Evolutionary conservation across 2,329 filamentous ascomycete genomes (phyloP).

Genomic region (Microdochium trichocladiopsis): DNA sequence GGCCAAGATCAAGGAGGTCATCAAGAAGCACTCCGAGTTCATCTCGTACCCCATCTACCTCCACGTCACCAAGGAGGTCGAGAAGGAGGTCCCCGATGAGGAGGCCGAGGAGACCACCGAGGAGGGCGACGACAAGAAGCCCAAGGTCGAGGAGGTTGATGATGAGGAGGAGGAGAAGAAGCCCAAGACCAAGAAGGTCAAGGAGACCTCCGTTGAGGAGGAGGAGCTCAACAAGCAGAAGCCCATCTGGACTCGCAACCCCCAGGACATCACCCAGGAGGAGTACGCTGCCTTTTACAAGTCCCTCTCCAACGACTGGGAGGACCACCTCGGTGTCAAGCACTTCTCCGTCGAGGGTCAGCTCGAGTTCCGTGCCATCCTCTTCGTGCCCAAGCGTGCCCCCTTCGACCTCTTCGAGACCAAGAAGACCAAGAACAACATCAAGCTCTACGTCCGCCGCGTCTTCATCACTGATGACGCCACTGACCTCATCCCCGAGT

Average conservation of each 20-base stretch:
- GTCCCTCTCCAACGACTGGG: constrained; percentile 99
- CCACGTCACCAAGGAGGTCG: constrained; percentile 97
- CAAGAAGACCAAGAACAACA: constrained; percentile 99
- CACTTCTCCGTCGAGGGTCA: constrained; percentile 99
- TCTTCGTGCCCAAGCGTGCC: constrained; percentile 98
- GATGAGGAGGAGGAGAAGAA: constrained; percentile 84
- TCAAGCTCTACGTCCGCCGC: constrained; percentile 99
- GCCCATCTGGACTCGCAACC: constrained; percentile 99
- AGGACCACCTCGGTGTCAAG: constrained; percentile 99
- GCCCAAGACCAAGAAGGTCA: constrained; percentile 98
- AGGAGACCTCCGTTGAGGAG: constrained; percentile 97
- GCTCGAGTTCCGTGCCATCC: constrained; percentile 99
- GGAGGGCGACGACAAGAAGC: constrained; percentile 86
- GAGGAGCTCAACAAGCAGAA: constrained; percentile 99
- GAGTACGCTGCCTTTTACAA: constrained; percentile 99
- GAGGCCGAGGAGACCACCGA: constrained; percentile 66
- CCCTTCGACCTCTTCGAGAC: constrained; percentile 99
- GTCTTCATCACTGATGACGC: constrained; percentile 99
- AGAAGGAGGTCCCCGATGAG: constrained; percentile 98
- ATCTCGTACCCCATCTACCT: constrained; percentile 99
- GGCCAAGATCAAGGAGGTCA: constrained; percentile 99
- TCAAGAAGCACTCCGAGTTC: constrained; percentile 99
- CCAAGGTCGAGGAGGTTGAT: constrained; percentile 88
- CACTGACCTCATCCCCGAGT: constrained; percentile 98
- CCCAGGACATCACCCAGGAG: constrained; percentile 87